Base-by-base conservation (phyloP, 208 protist genomes). In the Trypanosoma vivax region DNA sequence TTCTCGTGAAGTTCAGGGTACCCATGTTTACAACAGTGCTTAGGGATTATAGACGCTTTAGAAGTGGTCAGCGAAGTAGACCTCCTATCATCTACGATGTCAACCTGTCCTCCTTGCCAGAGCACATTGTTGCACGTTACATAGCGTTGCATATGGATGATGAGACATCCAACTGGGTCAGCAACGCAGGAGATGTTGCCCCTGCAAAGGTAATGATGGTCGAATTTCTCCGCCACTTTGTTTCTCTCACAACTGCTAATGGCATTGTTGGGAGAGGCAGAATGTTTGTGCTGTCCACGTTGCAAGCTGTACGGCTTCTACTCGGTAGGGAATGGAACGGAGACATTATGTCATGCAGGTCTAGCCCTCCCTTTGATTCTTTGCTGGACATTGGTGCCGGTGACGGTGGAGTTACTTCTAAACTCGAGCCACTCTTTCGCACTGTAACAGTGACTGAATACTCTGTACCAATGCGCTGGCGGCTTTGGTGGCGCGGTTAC, bases 221-320 rank as follows among this genome's bases (percentile, higher is more conserved):
- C 0, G 60, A 79, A 30, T 27, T 81, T 3, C 56, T 92, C 27
- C 57, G 58, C 23, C 25, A 55, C 31, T 73, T 81, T 41, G 19
- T 87, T n/a, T 93, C 82, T 4, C 77, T 70, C 40, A 93, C 86
- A 35, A 85, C 81, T 0, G 67, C 82, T 0, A 87, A 90, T 48
- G 86, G 82, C 5, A 55, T 90, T 28, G 53, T 81, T 3, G 65
- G 66, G 5, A 60, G 78, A 11, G 86, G 81, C 5, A 56, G 59
- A 13, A 93, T 93, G 86, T 93, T 88, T 59, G 82, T 93, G 16
- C 55, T 87, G 34, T 88, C 76, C 3, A 90, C 73, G 2, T 65
- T 59, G 31, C 85, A 92, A 62, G 76, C 76, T 6, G 27, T 13
- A 18, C 25, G 21, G 28, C 16, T 67, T 10, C 52, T 67, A 0